Evolutionary conservation across 768 basidiomycete species (phyloP).

Genomic region (Tricholoma hemisulphureum): DNA sequence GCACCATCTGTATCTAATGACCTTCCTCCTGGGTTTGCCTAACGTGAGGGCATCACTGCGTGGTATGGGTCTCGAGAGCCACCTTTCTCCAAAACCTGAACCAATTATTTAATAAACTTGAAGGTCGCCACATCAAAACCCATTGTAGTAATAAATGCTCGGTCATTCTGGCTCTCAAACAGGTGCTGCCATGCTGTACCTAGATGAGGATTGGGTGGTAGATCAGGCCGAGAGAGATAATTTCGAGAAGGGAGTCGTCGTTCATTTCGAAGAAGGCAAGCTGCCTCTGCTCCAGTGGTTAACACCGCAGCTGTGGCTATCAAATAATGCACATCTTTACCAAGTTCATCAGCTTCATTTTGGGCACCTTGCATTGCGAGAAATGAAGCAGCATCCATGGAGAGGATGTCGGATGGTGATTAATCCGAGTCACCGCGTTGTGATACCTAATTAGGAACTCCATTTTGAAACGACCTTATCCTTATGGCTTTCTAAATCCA

Average conservation of each 20-base stretch:
- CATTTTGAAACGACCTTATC: too few relatives aligned
- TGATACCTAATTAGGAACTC: too few relatives aligned
- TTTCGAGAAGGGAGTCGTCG: conserved; percentile 10
- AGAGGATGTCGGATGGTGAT: background rate
- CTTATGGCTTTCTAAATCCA: too few relatives aligned
- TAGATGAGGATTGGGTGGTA: conserved; percentile 29
- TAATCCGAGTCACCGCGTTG: too few relatives aligned
- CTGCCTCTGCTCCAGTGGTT: background rate
- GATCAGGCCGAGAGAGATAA: conserved; percentile 26
- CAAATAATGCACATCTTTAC: background rate
- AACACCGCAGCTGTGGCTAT: background rate
- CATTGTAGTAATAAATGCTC: conserved; percentile 40
- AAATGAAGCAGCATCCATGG: background rate
- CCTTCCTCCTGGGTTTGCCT: conserved; percentile 19
- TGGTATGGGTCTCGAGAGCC: conserved; percentile 18
- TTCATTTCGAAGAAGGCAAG: conserved; percentile 2
- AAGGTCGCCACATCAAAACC: conserved; percentile 27
- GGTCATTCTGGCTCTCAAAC: conserved; percentile 26
- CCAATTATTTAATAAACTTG: conserved; percentile 28
- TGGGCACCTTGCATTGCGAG: background rate
- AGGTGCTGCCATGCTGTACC: conserved; percentile 35
- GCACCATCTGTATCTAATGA: conserved; percentile 41
- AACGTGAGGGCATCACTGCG: conserved; percentile 19
- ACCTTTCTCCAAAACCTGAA: conserved; percentile 29
- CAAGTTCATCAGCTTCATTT: background rate